Conservation (phyloP, 2,329 filamentous ascomycete genomes). For the Penicillium sp. region DNA sequence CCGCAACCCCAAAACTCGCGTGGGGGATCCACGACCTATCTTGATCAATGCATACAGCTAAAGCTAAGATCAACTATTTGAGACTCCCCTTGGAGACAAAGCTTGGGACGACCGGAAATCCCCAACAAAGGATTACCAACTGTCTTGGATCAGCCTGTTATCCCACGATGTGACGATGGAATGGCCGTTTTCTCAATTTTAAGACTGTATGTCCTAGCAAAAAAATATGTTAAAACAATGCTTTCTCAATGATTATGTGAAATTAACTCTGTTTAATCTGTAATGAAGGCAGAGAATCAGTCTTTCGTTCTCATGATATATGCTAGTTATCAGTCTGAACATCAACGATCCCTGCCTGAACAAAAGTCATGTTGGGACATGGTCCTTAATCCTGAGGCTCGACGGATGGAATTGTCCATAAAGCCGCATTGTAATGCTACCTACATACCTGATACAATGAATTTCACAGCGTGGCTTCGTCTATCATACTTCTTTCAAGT, state of each 20-base stretch:
- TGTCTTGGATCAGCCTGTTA: neutral
- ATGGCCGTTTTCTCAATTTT: constrained; percentile 2
- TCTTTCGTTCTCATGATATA: too few relatives aligned
- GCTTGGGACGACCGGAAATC: neutral
- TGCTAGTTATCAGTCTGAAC: too few relatives aligned
- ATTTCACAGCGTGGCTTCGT: too few relatives aligned
- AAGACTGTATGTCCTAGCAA: constrained; percentile 8
- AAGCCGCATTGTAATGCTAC: too few relatives aligned
- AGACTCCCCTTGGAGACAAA: neutral
- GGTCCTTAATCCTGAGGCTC: too few relatives aligned
- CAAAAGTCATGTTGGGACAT: too few relatives aligned
- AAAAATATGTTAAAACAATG: neutral
- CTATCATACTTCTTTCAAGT: too few relatives aligned
- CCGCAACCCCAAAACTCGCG: neutral
- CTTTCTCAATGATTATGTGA: neutral
- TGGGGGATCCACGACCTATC: neutral
- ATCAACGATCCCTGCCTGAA: too few relatives aligned
- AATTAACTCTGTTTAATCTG: neutral
- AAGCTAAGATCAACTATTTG: neutral
- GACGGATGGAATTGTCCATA: too few relatives aligned
- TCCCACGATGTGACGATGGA: constrained; percentile 20
- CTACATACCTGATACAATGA: too few relatives aligned
- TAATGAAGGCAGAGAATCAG: neutral
- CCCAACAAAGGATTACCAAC: neutral
- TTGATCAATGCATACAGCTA: neutral